Evolutionary conservation across 2,329 filamentous ascomycete genomes (phyloP).

Genomic region (Sporothrix variecibatus): DNA sequence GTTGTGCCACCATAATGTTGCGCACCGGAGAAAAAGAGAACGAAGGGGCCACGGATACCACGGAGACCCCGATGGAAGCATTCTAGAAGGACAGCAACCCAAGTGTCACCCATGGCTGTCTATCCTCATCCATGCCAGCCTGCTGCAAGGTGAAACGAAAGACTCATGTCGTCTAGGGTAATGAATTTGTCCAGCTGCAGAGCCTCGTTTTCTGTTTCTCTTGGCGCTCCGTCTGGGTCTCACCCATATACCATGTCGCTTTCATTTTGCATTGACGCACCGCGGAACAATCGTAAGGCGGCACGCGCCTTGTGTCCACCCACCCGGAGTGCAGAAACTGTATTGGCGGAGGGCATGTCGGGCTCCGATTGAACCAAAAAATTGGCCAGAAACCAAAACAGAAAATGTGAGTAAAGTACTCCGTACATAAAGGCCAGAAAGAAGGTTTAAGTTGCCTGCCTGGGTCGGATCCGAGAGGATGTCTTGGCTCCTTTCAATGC

Average conservation of each 20-base stretch:
- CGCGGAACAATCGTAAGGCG: not conserved
- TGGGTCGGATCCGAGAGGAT: not conserved
- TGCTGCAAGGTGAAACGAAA: not conserved
- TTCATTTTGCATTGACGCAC: not conserved
- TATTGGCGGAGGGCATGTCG: not conserved
- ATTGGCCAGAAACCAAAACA: not conserved
- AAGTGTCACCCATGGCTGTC: not conserved
- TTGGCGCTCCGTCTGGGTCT: not conserved
- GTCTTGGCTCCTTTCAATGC: constrained; percentile 20
- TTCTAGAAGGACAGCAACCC: constrained; percentile 1
- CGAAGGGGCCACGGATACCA: not conserved
- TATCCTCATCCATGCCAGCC: not conserved
- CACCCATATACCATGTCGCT: not conserved
- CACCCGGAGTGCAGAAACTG: not conserved
- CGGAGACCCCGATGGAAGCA: constrained; percentile 8
- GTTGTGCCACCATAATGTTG: not conserved
- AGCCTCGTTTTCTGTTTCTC: not conserved
- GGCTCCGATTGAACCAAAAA: not conserved
- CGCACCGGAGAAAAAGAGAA: too few relatives aligned
- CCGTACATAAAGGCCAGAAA: not conserved
- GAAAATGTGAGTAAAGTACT: not conserved
- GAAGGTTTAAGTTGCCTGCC: not conserved
- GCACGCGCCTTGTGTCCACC: not conserved
- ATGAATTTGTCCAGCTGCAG: not conserved
- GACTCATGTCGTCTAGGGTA: not conserved